A percentile compares a stretch with the other conserved stretches of the same genome.
These are phyloP conservation scores for Paratinospora sagittata DNA, from an alignment of 164 flowering plant species.

Conservation along the genomic window DNA sequence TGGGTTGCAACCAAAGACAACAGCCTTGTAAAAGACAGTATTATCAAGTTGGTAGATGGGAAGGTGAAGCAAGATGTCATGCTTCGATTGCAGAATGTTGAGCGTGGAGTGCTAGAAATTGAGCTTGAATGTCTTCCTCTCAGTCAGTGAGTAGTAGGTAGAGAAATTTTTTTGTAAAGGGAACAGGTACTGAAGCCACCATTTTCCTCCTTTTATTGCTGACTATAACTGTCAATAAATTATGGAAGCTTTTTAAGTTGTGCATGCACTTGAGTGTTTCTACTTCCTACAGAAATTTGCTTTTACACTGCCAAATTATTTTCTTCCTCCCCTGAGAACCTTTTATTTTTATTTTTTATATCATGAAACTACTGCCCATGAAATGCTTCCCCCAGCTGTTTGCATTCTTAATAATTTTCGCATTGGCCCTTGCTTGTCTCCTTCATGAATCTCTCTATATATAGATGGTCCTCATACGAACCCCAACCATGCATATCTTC, in stretches of 20 bases:
- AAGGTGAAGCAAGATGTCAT: slow-evolving; percentile 31
- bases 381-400: no score
- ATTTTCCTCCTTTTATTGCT: not conserved
- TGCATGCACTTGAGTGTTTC: not conserved
- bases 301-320: not conserved
- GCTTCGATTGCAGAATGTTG: slow-evolving; percentile 64
- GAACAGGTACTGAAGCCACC: not conserved
- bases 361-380: no score
- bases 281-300: not conserved
- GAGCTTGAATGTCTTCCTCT: slow-evolving; percentile 38
- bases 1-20: slow-evolving; percentile 63
- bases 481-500: no score
- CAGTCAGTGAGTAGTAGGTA: slow-evolving; percentile 18
- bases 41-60: slow-evolving; percentile 44
- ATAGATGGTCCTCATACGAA: no score
- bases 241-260: not conserved
- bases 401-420: no score
- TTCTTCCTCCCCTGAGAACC: no score
- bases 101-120: slow-evolving; percentile 53
- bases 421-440: no score
- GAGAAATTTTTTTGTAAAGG: not conserved
- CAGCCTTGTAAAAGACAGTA: slow-evolving; percentile 52
- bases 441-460: no score
- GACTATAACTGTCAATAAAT: not conserved
- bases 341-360: no score